phyloP scores from a whole-genome alignment of 129 eudicot genomes.

The Tanacetum coccineum region DNA sequence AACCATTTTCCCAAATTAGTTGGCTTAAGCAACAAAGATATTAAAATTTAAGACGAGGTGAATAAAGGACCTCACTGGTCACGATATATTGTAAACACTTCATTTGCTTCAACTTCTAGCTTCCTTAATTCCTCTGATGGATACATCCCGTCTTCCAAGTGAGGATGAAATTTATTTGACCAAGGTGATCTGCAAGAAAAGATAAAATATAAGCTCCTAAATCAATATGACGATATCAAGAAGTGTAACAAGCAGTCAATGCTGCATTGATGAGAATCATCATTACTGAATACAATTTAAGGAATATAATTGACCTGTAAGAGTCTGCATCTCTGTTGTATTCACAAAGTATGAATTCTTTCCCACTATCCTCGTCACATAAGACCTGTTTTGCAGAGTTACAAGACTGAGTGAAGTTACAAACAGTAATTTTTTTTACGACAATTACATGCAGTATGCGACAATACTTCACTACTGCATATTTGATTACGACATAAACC shows the following conservation, averaged over 20 bases:
- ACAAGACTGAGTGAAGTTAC: too few relatives aligned
- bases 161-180: conserved; percentile 90
- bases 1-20: too few relatives aligned
- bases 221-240: conserved; percentile 5
- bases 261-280: conserved; percentile 11
- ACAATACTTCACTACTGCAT: too few relatives aligned
- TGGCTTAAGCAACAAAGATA: not conserved
- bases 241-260: not conserved
- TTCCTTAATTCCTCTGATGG: conserved; percentile 86
- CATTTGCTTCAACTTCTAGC: conserved; percentile 96
- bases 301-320: conserved; percentile 55
- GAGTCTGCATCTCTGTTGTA: conserved; percentile 99
- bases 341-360: conserved; percentile 87
- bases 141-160: conserved; percentile 73
- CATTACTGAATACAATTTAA: not conserved
- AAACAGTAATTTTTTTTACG: too few relatives aligned
- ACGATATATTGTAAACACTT: conserved; percentile 82
- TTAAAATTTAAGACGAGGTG: conserved; percentile 65
- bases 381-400: conserved; percentile 51
- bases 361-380: conserved; percentile 71
- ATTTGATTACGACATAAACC: not conserved
- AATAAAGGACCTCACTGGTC: conserved; percentile 99
- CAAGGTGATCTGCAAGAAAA: conserved; percentile 75
- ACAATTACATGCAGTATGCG: too few relatives aligned
- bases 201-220: not conserved